phyloP scores from a whole-genome alignment of 2,329 filamentous ascomycete species.

The Apiospora pterosperma region DNA sequence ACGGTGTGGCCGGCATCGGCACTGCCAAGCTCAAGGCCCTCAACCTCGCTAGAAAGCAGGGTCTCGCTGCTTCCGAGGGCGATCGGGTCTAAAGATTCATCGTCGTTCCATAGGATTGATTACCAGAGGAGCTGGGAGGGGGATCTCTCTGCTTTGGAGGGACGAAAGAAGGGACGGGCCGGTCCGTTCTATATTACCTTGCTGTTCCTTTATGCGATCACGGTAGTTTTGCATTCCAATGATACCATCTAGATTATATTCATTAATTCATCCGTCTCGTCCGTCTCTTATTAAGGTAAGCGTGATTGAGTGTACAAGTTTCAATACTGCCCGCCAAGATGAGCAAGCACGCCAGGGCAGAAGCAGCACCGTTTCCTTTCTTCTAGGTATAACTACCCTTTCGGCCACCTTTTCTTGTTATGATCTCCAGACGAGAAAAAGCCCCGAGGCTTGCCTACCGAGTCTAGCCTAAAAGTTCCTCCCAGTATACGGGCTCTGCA shows the following conservation, averaged over 20 bases:
- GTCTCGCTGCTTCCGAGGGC: slow-evolving; percentile 16
- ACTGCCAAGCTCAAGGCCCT: slow-evolving; percentile 79
- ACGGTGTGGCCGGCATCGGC: slow-evolving; percentile 73
- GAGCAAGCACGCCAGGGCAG: too few relatives aligned
- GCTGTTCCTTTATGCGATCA: background rate
- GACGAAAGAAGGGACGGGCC: background rate
- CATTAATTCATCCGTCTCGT: background rate
- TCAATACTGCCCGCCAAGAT: too few relatives aligned
- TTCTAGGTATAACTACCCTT: background rate
- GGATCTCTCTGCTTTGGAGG: background rate
- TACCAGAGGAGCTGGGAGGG: too few relatives aligned
- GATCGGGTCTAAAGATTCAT: background rate
- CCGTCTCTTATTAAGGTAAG: background rate
- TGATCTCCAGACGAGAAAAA: background rate
- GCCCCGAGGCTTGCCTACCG: background rate
- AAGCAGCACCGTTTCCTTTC: too few relatives aligned
- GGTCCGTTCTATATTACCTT: background rate
- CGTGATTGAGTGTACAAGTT: background rate
- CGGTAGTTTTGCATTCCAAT: background rate
- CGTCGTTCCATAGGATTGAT: background rate
- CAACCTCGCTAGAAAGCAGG: slow-evolving; percentile 48
- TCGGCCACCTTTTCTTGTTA: background rate
- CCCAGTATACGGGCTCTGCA: slow-evolving; percentile 33
- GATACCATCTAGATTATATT: background rate
- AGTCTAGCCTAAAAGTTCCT: slow-evolving; percentile 22